Evolutionary conservation across 352 stramenopile genomes (phyloP).

Genomic region (Blastocystis hominis): DNA sequence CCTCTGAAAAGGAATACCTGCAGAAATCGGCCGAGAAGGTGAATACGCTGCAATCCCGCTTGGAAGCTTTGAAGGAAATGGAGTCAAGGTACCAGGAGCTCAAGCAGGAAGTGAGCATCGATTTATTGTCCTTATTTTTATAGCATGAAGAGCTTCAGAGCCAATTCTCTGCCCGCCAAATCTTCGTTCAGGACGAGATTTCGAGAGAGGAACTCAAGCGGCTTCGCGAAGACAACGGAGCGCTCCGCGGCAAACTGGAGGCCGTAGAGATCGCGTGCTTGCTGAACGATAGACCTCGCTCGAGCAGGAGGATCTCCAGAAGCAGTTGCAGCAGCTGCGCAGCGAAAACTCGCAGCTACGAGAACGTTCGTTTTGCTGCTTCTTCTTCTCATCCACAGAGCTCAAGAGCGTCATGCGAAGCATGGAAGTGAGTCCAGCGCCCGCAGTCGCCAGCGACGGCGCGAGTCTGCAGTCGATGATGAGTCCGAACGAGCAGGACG

Average conservation of each 20-base stretch:
- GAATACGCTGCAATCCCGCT: not conserved
- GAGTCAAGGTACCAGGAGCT: not conserved
- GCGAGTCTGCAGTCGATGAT: not conserved
- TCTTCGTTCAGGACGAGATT: not conserved
- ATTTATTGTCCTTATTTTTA: not conserved
- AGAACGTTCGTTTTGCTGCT: not conserved
- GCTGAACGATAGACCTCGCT: not conserved
- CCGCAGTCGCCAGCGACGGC: not conserved
- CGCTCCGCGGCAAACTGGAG: not conserved
- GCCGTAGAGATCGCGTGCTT: not conserved
- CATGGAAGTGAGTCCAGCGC: not conserved
- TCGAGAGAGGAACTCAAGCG: not conserved
- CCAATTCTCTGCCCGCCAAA: not conserved
- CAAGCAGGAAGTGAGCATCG: not conserved
- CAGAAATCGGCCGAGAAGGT: conserved; percentile 2
- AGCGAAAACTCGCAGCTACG: not conserved
- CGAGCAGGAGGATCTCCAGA: not conserved
- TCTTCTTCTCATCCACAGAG: not conserved
- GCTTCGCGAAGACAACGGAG: not conserved
- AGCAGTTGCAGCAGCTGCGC: not conserved
- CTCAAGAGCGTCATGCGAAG: not conserved
- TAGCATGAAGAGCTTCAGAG: not conserved
- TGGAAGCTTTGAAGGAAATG: not conserved
- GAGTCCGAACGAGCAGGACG: not conserved
- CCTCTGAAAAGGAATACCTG: conserved; percentile 10